Evolutionary conservation across 2,329 filamentous ascomycete genomes (phyloP), one percentile per base, ranked within the genome.

Genomic region (Arachnomyces sp.): DNA sequence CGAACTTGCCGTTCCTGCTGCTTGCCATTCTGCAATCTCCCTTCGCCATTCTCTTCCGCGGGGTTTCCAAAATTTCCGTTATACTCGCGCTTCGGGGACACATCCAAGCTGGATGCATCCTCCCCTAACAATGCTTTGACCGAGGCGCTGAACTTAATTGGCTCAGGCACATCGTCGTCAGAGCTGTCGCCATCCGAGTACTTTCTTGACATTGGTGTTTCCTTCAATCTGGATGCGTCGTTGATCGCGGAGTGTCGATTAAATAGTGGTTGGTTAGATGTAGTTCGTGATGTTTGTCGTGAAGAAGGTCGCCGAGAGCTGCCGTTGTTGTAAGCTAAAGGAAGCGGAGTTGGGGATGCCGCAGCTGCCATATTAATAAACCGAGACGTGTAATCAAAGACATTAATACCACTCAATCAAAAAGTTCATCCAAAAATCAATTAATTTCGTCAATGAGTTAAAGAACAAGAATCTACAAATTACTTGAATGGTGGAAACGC

Each of bases 91-190:
- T 60, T 46, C 7, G 77, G 73, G 3, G 68, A 73, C 36, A 76
- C 75, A 32, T 82, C 78, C 42, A 78, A 77, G 16, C 62, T 51
- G 34, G 66, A 55, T 16, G 59, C 68, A 48, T 73, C 71, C 45
- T 70, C 69, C 38, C 72, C 72, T 39, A 95, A 73, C 12, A 95
- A 72, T 14, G 87, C 89, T 58, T 92, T 90, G 36, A 90, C 94
- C 50, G 92, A 77, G 53, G 89, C 88, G 60, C 88, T 95, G 59
- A 95, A 84, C 67, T 92, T 93, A 78, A 92, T 87, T 53, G 88
- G 88, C 51, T 86, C 83, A 12, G 85, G 84, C 18, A 93, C 86
- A 64, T 95, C 90, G 55, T 95, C 90, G 64, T 95, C 90, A 16
- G 89, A 95, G 69, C 86, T 95, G 58, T 95, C 89, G 52, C 86